Percentiles rank a stretch among this genome's conserved stretches.
These are phyloP conservation scores for Lecanosticta acicola DNA, from an alignment of 2,329 filamentous ascomycete species.

Conservation along the genomic window DNA sequence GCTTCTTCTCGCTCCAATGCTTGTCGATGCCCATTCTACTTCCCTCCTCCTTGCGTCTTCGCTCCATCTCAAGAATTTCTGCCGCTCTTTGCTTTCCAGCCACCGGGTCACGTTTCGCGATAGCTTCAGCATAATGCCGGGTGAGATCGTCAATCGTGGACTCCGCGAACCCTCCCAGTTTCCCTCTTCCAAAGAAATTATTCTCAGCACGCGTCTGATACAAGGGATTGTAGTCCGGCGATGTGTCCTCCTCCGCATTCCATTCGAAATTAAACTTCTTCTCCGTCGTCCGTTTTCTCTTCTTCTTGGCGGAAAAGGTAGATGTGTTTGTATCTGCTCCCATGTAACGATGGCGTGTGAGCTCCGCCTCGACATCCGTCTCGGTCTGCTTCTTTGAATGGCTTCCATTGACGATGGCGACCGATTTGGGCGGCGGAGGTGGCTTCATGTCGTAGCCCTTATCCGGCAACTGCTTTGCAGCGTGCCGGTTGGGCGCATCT, in stretches of 20 bases:
- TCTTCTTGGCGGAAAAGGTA: slow-evolving; percentile 92
- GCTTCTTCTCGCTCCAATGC: slow-evolving; percentile 90
- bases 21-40: slow-evolving; percentile 72
- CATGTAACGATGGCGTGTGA: slow-evolving; percentile 80
- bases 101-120: slow-evolving; percentile 70
- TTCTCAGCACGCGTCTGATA: slow-evolving; percentile 64
- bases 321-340: slow-evolving; percentile 81
- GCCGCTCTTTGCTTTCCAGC: slow-evolving; percentile 70
- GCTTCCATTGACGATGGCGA: slow-evolving; percentile 33
- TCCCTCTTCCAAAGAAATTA: slow-evolving; percentile 64
- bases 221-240: slow-evolving; percentile 71
- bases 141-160: slow-evolving; percentile 47
- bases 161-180: slow-evolving; percentile 61
- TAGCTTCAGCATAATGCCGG: slow-evolving; percentile 57
- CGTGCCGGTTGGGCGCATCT: slow-evolving; percentile 45
- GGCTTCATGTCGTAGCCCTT: slow-evolving; percentile 48
- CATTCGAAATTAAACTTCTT: slow-evolving; percentile 99
- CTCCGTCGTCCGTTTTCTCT: slow-evolving; percentile 83
- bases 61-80: slow-evolving; percentile 79
- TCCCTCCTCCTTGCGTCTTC: slow-evolving; percentile 64
- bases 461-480: slow-evolving; percentile 43
- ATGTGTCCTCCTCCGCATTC: slow-evolving; percentile 93
- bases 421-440: slow-evolving; percentile 42
- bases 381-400: slow-evolving; percentile 44
- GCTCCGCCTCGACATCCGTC: slow-evolving; percentile 62